Percentiles rank a stretch among this genome's conserved stretches.
Conservation (phyloP, 129 eudicot genomes). For the Artemisia tridentata region DNA sequence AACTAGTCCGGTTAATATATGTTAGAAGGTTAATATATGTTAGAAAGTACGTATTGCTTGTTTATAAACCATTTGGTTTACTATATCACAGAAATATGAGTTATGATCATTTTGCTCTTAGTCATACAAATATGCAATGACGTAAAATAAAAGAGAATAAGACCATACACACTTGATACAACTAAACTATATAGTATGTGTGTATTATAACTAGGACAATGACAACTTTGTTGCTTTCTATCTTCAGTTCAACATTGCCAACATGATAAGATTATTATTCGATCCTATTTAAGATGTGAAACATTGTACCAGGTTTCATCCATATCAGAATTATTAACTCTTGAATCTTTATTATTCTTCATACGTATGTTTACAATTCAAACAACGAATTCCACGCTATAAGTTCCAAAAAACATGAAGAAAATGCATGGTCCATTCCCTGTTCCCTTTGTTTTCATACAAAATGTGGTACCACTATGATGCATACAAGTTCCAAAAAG, state of each 20-base stretch:
- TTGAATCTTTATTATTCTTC: slow-evolving; percentile 8
- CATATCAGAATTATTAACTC: slow-evolving; percentile 2
- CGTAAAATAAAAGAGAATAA: not conserved
- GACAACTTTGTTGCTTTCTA: not conserved
- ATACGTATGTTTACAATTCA: not conserved
- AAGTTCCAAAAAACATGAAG: slow-evolving; percentile 2
- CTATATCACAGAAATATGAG: too few relatives aligned
- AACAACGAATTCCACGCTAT: slow-evolving; percentile 3
- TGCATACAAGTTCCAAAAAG: not conserved
- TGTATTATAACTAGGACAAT: not conserved
- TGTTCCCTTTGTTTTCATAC: slow-evolving; percentile 16
- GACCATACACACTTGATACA: not conserved
- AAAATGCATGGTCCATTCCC: slow-evolving; percentile 16
- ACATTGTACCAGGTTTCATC: slow-evolving; percentile 3
- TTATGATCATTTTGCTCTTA: not conserved
- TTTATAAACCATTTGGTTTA: too few relatives aligned
- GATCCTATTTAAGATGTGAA: slow-evolving; percentile 6
- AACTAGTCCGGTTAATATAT: too few relatives aligned
- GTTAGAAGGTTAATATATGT: too few relatives aligned
- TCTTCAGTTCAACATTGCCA: not conserved
- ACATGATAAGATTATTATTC: slow-evolving; percentile 2
- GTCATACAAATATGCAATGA: not conserved
- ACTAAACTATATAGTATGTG: too few relatives aligned
- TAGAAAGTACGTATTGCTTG: too few relatives aligned
- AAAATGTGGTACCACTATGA: slow-evolving; percentile 28